Base-by-base conservation (phyloP, 2,329 filamentous ascomycete genomes). In the Venturia nashicola region DNA sequence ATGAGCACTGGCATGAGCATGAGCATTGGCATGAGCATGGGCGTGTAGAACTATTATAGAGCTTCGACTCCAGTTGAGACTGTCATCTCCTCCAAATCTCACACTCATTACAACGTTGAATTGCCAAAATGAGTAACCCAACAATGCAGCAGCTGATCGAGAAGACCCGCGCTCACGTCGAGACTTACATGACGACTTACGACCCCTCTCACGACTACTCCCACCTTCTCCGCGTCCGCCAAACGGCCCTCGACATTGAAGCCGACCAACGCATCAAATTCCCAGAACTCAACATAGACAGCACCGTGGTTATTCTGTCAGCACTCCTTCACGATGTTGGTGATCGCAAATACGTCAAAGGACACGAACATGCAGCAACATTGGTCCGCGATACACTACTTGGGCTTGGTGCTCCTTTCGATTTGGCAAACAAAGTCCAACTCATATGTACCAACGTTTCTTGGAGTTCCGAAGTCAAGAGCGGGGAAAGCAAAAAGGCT, bases 161-260 rank as follows among this genome's bases (percentile, higher is more conserved):
- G 14, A 44, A 20, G 23, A 36, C 62, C 8, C 34, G 40, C 5
- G n/a, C 54, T 14, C 43, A 51, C 44, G 64, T 65, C 39, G n/a
- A 65, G 27, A 55, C 65, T 4, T 91, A 89, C 78, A 93, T 92
- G 87, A 79, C 83, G 57, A 80, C 83, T 67, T 90, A 90, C 76
- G 92, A 97, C 76, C 85, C 85, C 61, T 96, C 90, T 1, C 92
- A 97, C 78, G 90, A 96, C 77, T 95, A 90, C 78, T 79, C 84
- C 64, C 92, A 97, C 74, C 89, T 96, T 70, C 79, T 85, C 67
- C 87, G 92, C 62, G 91, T 97, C 27, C 77, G 91, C 27, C 81
- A 82, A n/a, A 83, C 94, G 43, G 84, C 91, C 7, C 83, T 84
- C 57, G 77, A 82, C 68, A 87, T 91, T 67, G 80, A 89, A 65